Percentiles rank a stretch among this genome's conserved stretches.
These are phyloP conservation scores for Sarocladium oryzae DNA, from an alignment of 2,329 filamentous ascomycete genomes.

Conservation along the genomic window DNA sequence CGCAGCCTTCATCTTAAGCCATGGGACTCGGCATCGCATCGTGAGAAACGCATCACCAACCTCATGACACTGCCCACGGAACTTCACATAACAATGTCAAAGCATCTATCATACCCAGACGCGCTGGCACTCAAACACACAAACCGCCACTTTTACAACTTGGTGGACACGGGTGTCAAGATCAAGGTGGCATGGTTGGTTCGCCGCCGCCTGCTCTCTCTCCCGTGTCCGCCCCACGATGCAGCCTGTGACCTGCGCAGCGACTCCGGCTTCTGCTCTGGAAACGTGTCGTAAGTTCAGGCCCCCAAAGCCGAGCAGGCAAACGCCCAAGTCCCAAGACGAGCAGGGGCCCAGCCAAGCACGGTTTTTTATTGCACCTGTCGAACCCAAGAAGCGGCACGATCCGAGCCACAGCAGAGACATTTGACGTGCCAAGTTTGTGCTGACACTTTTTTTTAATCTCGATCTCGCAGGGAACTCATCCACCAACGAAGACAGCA, in stretches of 20 bases:
- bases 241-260: slow-evolving; percentile 50
- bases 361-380: too few species aligned
- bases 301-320: too few species aligned
- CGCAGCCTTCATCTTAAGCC: too few species aligned
- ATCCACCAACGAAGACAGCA: slow-evolving; percentile 47
- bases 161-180: slow-evolving; percentile 59
- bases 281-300: slow-evolving; percentile 49
- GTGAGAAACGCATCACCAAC: neutral
- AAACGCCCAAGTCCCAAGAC: too few species aligned
- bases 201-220: slow-evolving; percentile 53
- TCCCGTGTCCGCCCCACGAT: slow-evolving; percentile 56
- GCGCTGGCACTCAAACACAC: slow-evolving; percentile 65
- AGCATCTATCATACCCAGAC: slow-evolving; percentile 60
- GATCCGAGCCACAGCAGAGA: too few species aligned
- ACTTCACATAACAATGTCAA: slow-evolving; percentile 57
- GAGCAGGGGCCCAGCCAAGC: too few species aligned
- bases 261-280: slow-evolving; percentile 53
- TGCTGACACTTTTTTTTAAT: neutral
- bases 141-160: slow-evolving; percentile 53
- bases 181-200: slow-evolving; percentile 66
- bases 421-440: neutral
- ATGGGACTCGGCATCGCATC: too few species aligned
- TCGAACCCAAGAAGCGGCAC: too few species aligned
- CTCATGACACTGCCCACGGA: slow-evolving; percentile 55
- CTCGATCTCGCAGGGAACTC: slow-evolving; percentile 45